Base-by-base conservation (phyloP, 805 yeast species). In the Priceomyces carsonii region DNA sequence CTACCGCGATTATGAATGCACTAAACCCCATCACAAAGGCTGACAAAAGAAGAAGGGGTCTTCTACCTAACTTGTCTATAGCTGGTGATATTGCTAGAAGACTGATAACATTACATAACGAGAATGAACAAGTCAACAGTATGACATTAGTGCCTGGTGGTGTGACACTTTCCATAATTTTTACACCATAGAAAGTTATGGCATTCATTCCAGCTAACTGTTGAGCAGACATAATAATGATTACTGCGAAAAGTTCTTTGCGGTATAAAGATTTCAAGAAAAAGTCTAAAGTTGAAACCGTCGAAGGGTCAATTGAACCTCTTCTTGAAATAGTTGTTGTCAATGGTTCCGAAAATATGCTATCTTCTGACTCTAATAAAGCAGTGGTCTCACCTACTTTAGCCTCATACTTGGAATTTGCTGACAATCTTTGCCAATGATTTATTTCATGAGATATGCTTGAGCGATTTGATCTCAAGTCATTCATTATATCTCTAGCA, bases 181-280 rank as follows among this genome's bases (percentile, higher is more conserved):
- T 75, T 5, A 88, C 96, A 8, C 98, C 98, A 58, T 90, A 91
- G 54, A 88, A 87, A 10, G 89, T 79, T 37, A 91, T 87, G 1
- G 95, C 78, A 57, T 93, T 93, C 60, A 91, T 85, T 19, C 99
- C 99, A 45, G 86, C 60, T 40, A 66, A 44, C 44, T 66, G 69
- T 40, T 61, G 65, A 2, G 63, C 63, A 6, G 64, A 53, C 71
- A 67, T 65, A 19, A 66, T 43, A 6, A 63, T 41, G 3, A 53
- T 31, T 5, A 57, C 56, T 5, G 73, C 71, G 8, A 55, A 24
- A 17, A 57, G 42, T 33, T 59, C 61, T 21, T 38, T 42, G 25
- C 54, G 45, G 43, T 53, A 57, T 18, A 38, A 43, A 14, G 17
- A 33, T 8, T 27, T 29, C 3, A 47, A 35, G 18, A 63, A 16